A percentile compares a stretch with the other conserved stretches of the same genome.
These are phyloP conservation scores for Starmerella apicola DNA, from an alignment of 805 yeast genomes.

Conservation along the genomic window DNA sequence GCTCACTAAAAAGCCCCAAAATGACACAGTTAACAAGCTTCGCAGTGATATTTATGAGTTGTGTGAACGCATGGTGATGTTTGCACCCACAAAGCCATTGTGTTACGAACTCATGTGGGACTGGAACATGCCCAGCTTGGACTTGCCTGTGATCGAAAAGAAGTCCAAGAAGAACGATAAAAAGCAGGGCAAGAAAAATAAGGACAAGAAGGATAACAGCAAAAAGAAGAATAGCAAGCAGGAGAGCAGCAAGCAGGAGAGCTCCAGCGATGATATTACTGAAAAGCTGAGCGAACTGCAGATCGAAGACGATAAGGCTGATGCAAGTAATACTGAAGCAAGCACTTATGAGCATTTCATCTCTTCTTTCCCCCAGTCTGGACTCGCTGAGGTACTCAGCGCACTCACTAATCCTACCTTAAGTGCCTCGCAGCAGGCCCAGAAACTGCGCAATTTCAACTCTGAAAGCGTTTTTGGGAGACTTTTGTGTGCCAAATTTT, in stretches of 20 bases:
- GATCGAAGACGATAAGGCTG: not conserved
- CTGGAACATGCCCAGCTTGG: conserved; percentile 47
- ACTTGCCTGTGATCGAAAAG: conserved; percentile 36
- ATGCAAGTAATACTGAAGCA: no score
- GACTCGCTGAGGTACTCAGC: conserved; percentile 1
- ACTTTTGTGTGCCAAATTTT: conserved; percentile 51
- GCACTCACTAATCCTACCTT: not conserved
- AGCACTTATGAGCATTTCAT: not conserved
- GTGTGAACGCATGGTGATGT: conserved; percentile 60
- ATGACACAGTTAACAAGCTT: not conserved
- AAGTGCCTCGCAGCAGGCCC: not conserved
- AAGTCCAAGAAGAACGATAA: not conserved
- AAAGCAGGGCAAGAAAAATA: not conserved
- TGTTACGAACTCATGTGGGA: conserved; percentile 30
- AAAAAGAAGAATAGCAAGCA: not conserved
- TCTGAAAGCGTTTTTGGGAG: conserved; percentile 43
- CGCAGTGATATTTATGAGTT: conserved; percentile 38
- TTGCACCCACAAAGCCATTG: conserved; percentile 44
- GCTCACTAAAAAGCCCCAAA: not conserved
- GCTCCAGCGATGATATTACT: no score
- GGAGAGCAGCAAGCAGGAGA: not conserved
- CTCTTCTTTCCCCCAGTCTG: conserved; percentile 12
- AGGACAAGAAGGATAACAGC: not conserved
- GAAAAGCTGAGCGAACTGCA: not conserved
- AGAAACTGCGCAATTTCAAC: not conserved